Conservation (phyloP, 2,329 filamentous ascomycete species). For the Daldinia eschscholtzii region DNA sequence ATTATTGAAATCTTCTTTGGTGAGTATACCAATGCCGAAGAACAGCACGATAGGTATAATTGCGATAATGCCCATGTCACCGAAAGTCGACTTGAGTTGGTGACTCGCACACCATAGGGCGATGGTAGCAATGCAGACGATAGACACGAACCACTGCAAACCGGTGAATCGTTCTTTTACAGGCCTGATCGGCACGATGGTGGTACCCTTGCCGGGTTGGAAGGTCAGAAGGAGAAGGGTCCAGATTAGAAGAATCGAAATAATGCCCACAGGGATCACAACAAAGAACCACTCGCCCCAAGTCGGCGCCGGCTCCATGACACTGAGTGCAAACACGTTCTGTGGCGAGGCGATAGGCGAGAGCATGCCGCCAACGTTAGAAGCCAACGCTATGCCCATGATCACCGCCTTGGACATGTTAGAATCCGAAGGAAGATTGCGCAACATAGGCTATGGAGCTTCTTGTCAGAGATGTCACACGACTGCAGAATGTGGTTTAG, state of each 20-base stretch:
- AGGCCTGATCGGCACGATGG: constrained; percentile 90
- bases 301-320: constrained; percentile 91
- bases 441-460: constrained; percentile 80
- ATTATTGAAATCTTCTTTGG: constrained; percentile 99
- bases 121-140: constrained; percentile 87
- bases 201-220: constrained; percentile 84
- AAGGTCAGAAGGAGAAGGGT: constrained; percentile 86
- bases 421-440: constrained; percentile 90
- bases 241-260: constrained; percentile 92
- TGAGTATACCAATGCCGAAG: constrained; percentile 95
- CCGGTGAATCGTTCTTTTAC: constrained; percentile 90
- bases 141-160: constrained; percentile 91
- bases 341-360: constrained; percentile 98
- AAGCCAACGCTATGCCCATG: constrained; percentile 92
- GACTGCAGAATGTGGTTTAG: constrained; percentile 21
- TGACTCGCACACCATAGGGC: constrained; percentile 92
- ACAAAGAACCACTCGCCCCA: constrained; percentile 99
- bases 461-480: constrained; percentile 18
- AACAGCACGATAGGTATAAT: constrained; percentile 96
- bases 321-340: constrained; percentile 95
- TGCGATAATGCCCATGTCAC: constrained; percentile 98
- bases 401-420: constrained; percentile 96
- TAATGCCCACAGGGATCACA: constrained; percentile 89
- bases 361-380: constrained; percentile 95
- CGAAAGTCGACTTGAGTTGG: constrained; percentile 87